Base-by-base conservation (phyloP, 345 rosid genomes). In the Heritiera fomes region DNA sequence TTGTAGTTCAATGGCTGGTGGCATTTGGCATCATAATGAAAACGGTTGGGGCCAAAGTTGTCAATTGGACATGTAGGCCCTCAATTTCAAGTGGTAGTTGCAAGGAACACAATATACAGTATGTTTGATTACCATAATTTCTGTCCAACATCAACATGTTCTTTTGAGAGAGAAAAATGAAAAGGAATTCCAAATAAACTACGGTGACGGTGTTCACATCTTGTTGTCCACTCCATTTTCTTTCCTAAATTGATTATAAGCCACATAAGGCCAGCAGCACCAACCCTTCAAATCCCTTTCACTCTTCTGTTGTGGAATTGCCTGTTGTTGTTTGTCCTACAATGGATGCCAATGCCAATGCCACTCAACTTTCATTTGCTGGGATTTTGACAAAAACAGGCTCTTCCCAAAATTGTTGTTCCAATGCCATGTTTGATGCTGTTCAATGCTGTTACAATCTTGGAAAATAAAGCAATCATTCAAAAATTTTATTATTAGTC, bases 291-390 rank as follows among this genome's bases (percentile, higher is more conserved):
- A 43, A 14, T 64, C 65, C 56, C 75, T 80, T 56, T 60, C 70
- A 52, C 32, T 20, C 30, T 1, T 18, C 11, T n/a, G 34, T 58
- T 60, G 6, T 13, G 23, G 32, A 69, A 23, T 74, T 46, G 75
- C 64, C 41, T 66, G 50, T 14, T 61, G 68, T 73, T 76, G 32
- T 79, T 76, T 77, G 81, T 79, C 77, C 8, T 28, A 77, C 79
- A 64, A 64, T 49, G 58, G 59, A 63, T 75, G 56, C n/a, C 58
- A 4, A 63, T 75, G 56, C n/a, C 58, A 4, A 53, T 53, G 17
- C 73, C 78, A 56, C 71, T 43, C 17, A 23, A 4, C 5, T 15
- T 49, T 30, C 59, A 28, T 20, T 28, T 46, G 41, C 40, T 47
- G 41, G 41, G 75, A 17, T 71, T 23, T 70, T 70, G 40, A 20